Conservation (phyloP, 192 early-diverging fungal genomes). For the Backusella sp. region DNA sequence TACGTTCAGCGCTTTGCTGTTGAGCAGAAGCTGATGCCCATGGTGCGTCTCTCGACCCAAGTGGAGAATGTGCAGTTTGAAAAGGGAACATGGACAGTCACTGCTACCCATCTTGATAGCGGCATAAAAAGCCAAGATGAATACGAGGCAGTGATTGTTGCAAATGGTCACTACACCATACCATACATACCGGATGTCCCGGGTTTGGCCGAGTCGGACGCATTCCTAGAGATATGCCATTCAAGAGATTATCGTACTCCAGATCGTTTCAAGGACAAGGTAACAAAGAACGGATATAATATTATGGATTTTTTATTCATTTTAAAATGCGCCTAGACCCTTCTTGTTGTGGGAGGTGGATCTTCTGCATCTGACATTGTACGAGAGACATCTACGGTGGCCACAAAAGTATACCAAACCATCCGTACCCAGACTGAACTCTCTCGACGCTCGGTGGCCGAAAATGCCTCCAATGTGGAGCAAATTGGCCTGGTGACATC, state of each 20-base stretch:
- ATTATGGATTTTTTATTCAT: background rate
- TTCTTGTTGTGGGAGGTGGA: slow-evolving; percentile 55
- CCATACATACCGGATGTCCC: slow-evolving; percentile 50
- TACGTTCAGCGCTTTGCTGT: slow-evolving; percentile 40
- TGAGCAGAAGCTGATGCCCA: slow-evolving; percentile 12
- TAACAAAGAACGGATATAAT: slow-evolving; percentile 5
- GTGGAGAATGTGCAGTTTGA: slow-evolving; percentile 31
- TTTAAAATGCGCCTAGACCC: slow-evolving; percentile 19
- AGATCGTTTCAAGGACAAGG: slow-evolving; percentile 31
- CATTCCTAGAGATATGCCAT: slow-evolving; percentile 17
- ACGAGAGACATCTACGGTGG: slow-evolving; percentile 39
- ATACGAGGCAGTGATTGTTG: slow-evolving; percentile 53
- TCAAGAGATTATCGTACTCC: slow-evolving; percentile 37
- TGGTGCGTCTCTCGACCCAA: slow-evolving; percentile 39
- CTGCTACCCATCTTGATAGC: background rate
- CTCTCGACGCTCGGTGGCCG: background rate
- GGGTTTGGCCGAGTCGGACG: slow-evolving; percentile 21
- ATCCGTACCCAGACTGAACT: slow-evolving; percentile 25
- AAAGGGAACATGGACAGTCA: slow-evolving; percentile 19
- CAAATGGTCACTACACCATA: slow-evolving; percentile 45
- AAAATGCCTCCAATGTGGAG: background rate
- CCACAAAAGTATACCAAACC: slow-evolving; percentile 40
- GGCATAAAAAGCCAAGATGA: slow-evolving; percentile 4
- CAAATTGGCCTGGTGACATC: background rate
- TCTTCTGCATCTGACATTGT: slow-evolving; percentile 55